Evolutionary conservation across 352 stramenopile species (phyloP).

Genomic region (Phytopythium kandeliae): DNA sequence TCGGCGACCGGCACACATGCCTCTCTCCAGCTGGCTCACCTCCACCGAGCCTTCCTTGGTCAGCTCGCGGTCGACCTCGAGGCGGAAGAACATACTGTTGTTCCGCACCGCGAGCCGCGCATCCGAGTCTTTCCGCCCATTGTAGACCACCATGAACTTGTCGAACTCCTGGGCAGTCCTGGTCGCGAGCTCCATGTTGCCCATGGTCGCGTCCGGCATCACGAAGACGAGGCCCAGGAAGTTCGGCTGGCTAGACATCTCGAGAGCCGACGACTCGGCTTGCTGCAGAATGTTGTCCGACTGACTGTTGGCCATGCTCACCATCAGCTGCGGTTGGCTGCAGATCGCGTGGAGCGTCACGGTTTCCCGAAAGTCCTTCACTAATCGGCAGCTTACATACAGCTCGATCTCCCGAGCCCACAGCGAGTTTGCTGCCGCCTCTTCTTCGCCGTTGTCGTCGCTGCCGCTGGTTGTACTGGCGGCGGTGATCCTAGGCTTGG

Average conservation of each 20-base stretch:
- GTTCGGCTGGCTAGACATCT: conserved; percentile 50
- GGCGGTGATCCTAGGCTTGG: conserved; percentile 19
- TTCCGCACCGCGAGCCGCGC: conserved; percentile 74
- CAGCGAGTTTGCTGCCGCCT: conserved; percentile 23
- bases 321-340: conserved; percentile 70
- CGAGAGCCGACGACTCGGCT: conserved; percentile 12
- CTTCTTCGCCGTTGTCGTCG: conserved; percentile 8
- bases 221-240: conserved; percentile 80
- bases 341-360: conserved; percentile 75
- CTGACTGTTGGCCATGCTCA: conserved; percentile 50
- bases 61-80: conserved; percentile 44
- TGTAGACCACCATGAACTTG: conserved; percentile 77
- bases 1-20: conserved; percentile 56
- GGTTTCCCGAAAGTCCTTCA: conserved; percentile 86
- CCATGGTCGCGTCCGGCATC: conserved; percentile 64
- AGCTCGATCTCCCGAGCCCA: conserved; percentile 85
- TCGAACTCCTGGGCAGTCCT: conserved; percentile 29
- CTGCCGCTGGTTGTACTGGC: not conserved
- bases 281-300: conserved; percentile 25
- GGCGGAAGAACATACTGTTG: conserved; percentile 83
- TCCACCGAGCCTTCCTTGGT: conserved; percentile 32
- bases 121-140: conserved; percentile 57
- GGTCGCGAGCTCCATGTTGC: conserved; percentile 21
- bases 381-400: conserved; percentile 83
- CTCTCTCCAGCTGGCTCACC: conserved; percentile 62